These are phyloP conservation scores for Geranomyces michiganensis DNA, from an alignment of 192 early-diverging fungal genomes.

Conservation along the genomic window DNA sequence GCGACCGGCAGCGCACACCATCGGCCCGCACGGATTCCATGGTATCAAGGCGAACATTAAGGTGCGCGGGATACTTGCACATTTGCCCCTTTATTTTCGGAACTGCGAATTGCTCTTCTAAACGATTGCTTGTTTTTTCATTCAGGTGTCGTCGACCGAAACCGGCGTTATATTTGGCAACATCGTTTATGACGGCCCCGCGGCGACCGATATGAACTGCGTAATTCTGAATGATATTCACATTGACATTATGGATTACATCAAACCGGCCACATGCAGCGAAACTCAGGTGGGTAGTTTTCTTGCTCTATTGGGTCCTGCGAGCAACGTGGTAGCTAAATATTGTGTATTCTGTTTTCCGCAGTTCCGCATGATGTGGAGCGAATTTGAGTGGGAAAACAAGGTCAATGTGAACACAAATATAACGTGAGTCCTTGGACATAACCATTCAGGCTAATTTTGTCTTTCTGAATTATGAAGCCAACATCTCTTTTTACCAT, in stretches of 20 bases:
- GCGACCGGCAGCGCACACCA: constrained; percentile 81
- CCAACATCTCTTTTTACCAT: not conserved
- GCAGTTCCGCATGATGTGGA: constrained; percentile 97
- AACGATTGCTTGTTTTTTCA: too few species aligned
- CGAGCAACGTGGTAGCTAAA: too few species aligned
- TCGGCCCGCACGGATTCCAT: constrained; percentile 90
- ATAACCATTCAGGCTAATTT: too few species aligned
- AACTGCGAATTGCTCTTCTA: too few species aligned
- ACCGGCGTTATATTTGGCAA: constrained; percentile 98
- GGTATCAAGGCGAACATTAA: constrained; percentile 97
- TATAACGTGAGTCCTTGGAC: constrained; percentile 60
- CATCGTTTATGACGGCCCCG: constrained; percentile 97
- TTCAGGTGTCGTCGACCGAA: constrained; percentile 88
- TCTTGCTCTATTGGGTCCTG: too few species aligned
- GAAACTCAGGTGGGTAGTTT: constrained; percentile 70
- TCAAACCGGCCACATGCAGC: constrained; percentile 87
- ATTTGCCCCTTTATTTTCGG: too few species aligned
- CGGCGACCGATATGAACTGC: constrained; percentile 85
- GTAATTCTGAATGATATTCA: constrained; percentile 97
- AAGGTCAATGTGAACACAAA: constrained; percentile 98
- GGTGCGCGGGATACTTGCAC: too few species aligned
- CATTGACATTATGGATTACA: constrained; percentile 99
- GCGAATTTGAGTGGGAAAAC: constrained; percentile 99
- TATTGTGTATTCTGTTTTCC: constrained; percentile 37
- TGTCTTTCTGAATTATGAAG: too few species aligned